A percentile compares a stretch with the other conserved stretches of the same genome.
Conservation (phyloP, 1,284 basidiomycete genomes). For the Rhodotorula sp. region DNA sequence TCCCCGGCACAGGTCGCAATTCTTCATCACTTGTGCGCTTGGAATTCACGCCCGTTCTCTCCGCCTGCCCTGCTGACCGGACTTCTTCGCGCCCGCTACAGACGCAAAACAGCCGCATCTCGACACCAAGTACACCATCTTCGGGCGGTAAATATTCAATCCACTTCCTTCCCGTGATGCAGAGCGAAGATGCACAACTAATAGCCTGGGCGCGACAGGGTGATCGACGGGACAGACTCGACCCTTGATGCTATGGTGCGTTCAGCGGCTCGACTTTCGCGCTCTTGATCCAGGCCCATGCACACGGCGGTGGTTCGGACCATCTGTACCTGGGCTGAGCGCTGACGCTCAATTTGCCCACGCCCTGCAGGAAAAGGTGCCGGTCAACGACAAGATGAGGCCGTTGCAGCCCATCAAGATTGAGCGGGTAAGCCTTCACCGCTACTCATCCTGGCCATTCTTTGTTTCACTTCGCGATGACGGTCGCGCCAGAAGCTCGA, state of each 20-base stretch:
- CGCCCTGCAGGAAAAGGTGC: conserved; percentile 65
- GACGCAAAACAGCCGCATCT: conserved; percentile 85
- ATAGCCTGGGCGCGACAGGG: too few relatives aligned
- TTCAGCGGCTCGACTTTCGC: not conserved
- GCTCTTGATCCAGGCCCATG: not conserved
- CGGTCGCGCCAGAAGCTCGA: not conserved
- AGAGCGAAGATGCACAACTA: too few relatives aligned
- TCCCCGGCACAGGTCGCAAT: conserved; percentile 57
- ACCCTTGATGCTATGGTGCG: conserved; percentile 74
- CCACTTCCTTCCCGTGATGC: too few relatives aligned
- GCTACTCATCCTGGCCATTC: conserved; percentile 37
- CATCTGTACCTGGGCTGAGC: too few relatives aligned
- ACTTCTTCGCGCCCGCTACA: not conserved
- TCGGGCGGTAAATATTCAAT: too few relatives aligned
- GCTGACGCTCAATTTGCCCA: too few relatives aligned
- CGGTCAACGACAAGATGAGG: conserved; percentile 86
- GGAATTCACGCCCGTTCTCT: not conserved
- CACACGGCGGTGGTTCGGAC: too few relatives aligned
- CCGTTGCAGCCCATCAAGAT: conserved; percentile 82
- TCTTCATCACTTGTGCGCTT: conserved; percentile 75
- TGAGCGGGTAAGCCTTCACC: conserved; percentile 68
- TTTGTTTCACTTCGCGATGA: not conserved
- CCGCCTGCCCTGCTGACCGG: not conserved
- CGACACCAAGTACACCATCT: conserved; percentile 91
- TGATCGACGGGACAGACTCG: conserved; percentile 90